Base-by-base conservation (phyloP, 768 basidiomycete genomes). In the Galerina sulciceps region DNA sequence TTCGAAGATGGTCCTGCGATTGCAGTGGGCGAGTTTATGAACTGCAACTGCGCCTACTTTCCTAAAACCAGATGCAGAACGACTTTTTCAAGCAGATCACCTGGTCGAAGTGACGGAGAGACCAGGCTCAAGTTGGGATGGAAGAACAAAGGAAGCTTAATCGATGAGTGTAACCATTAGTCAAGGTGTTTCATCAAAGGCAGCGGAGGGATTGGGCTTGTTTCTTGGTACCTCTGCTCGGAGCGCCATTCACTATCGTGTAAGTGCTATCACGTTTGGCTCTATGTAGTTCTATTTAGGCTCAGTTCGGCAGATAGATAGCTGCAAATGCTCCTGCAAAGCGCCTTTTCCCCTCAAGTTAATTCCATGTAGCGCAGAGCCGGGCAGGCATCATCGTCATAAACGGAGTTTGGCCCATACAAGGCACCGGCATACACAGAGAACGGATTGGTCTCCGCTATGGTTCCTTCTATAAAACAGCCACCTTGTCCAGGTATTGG, bases 241-340 rank as follows among this genome's bases (percentile, higher is more conserved):
- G 11, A 96, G 94, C 64, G 96, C 87, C n/a, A 26, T 84, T 99
- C 38, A 98, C 99, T 63, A 97, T 99, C 65, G 97, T 94, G 87
- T 96, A 63, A 68, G 87, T 75, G 2, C 20, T 42, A 13, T 15
- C 23, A 6, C 20, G 45, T 48, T 47, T 43, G 9, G 10, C 1
- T 35, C 6, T 23, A 8, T 18, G 14, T n/a, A 26, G 3, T 41
- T 47, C 44, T n/a, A 13, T 4, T 35, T 15, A 8, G 23, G 40
- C 18, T 22, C 38, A 38, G 36, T 40, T 50, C 11, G 40, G 5
- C 62, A 90, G 90, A 4, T 90, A 99, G 96, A 18, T 99, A 96
- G 97, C 78, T 99, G 64, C n/a, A n/a, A n/a, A n/a, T n/a, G n/a
- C n/a, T n/a, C n/a, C n/a, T n/a, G n/a, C n/a, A n/a, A n/a, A n/a